Evolutionary conservation across 164 flowering plant species (phyloP).

Genomic region (Berberis vulgaris): DNA sequence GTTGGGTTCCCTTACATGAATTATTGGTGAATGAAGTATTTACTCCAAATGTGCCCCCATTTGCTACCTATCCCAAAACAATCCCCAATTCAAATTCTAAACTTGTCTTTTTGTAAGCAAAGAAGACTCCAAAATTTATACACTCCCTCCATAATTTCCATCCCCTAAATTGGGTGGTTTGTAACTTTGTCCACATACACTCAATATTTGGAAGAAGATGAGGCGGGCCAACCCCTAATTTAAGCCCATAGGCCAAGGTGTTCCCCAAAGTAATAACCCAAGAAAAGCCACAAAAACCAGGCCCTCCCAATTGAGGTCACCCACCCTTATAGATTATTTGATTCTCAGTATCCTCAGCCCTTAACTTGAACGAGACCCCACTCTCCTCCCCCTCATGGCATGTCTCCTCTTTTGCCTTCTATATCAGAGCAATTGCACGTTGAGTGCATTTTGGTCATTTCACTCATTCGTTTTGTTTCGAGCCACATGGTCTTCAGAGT

Average conservation of each 20-base stretch:
- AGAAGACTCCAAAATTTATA: too few relatives aligned
- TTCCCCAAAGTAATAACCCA: not conserved
- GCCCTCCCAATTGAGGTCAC: not conserved
- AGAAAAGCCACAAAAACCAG: not conserved
- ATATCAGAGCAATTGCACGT: not conserved
- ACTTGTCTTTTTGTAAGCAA: too few relatives aligned
- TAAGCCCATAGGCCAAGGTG: constrained; percentile 11
- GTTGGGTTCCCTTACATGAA: too few relatives aligned
- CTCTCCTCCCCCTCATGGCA: constrained; percentile 7
- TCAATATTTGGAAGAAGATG: not conserved
- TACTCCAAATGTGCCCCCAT: too few relatives aligned
- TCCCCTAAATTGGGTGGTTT: not conserved
- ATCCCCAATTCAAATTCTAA: too few relatives aligned
- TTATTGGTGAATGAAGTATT: too few relatives aligned
- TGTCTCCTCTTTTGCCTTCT: constrained; percentile 6
- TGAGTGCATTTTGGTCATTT: constrained; percentile 1
- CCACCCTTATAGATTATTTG: not conserved
- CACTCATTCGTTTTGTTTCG: not conserved
- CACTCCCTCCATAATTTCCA: not conserved
- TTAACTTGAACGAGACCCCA: not conserved
- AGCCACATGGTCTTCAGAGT: not conserved
- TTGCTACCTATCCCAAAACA: too few relatives aligned
- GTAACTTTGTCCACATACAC: constrained; percentile 12
- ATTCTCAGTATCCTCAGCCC: constrained; percentile 9
- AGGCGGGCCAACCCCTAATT: constrained; percentile 5